Base-by-base conservation (phyloP, 164 flowering plant species). In the Taxillus chinensis region DNA sequence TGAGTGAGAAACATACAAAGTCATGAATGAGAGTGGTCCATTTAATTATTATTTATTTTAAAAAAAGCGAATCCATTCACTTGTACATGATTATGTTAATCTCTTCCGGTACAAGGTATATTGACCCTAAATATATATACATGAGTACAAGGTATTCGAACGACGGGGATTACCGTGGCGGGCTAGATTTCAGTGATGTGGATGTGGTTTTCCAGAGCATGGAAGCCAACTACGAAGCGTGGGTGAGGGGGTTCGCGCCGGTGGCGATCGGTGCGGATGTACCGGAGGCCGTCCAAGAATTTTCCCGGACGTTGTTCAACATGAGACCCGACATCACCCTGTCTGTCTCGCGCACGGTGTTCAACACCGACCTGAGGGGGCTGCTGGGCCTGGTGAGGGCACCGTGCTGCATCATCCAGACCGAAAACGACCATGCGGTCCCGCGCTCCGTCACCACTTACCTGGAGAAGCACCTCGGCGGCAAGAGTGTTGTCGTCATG, bases 261-360 rank as follows among this genome's bases (percentile, higher is more conserved):
- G 55, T 89, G 46, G 85, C 95, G 1, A 97, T 95, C 4, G 99
- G 99, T 8, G 99, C 95, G 2, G 99, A 93, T 55, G 96, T 90
- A 6, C 99, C 99, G 27, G 75, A 74, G 11, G 99, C 90, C 4
- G 99, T 93, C 7, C 68, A 86, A 2, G 99, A 93, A 65, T 93
- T 90, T 76, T 89, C 89, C 77, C 79, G 96, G 69, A 93, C 99
- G 6, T 71, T 93, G 5, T 93, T 93, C 85, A 93, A 90, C 69
- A 90, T 93, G 97, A 71, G 99, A 64, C 97, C 97, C 1, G 99
- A 91, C 62, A 95, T 95, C 39, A 66, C 97, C 0, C 73, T 95
- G 1, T 95, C 80, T 64, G 93, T 86, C 2, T 84, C 81, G 13
- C 69, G 79, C 12, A 72, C 85, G 0, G 83, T 88, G 0, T 89